Conservation (phyloP, 78 protist species). For the Trichosphaerium sp. region DNA sequence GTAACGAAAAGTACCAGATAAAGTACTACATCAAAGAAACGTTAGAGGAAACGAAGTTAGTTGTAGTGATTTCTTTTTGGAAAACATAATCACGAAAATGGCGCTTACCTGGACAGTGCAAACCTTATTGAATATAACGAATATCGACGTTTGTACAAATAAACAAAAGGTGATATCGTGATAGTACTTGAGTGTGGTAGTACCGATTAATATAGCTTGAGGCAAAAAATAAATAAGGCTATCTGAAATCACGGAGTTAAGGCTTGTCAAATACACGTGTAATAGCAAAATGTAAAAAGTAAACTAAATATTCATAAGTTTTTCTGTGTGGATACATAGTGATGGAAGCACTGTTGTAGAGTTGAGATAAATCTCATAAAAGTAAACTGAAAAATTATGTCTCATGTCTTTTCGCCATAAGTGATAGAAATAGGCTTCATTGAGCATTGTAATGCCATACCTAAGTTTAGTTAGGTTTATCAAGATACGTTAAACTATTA, state of each 20-base stretch:
- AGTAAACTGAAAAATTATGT: slow-evolving; percentile 89
- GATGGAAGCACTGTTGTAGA: background rate
- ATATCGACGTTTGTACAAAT: slow-evolving; percentile 56
- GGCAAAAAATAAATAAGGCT: slow-evolving; percentile 35
- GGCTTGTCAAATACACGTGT: background rate
- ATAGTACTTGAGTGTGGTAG: slow-evolving; percentile 1
- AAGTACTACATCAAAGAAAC: slow-evolving; percentile 57
- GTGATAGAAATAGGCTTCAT: slow-evolving; percentile 69
- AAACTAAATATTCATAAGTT: background rate
- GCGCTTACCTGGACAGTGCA: slow-evolving; percentile 61
- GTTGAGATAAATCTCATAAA: slow-evolving; percentile 57
- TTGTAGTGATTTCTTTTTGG: background rate
- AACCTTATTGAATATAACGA: slow-evolving; percentile 92
- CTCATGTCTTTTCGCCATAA: slow-evolving; percentile 60
- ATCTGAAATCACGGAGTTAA: no score
- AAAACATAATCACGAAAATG: background rate
- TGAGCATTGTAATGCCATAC: slow-evolving; percentile 28
- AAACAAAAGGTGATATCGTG: slow-evolving; percentile 28
- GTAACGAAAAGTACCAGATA: slow-evolving; percentile 76
- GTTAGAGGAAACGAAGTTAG: background rate
- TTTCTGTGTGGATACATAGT: background rate
- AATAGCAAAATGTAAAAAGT: background rate
- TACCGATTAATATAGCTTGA: slow-evolving; percentile 17
- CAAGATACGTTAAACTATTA: background rate
- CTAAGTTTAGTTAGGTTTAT: background rate